A percentile compares a stretch with the other conserved stretches of the same genome.
These are phyloP conservation scores for Aspergillus nidulans DNA, from an alignment of 495 filamentous ascomycete species.

Conservation along the genomic window DNA sequence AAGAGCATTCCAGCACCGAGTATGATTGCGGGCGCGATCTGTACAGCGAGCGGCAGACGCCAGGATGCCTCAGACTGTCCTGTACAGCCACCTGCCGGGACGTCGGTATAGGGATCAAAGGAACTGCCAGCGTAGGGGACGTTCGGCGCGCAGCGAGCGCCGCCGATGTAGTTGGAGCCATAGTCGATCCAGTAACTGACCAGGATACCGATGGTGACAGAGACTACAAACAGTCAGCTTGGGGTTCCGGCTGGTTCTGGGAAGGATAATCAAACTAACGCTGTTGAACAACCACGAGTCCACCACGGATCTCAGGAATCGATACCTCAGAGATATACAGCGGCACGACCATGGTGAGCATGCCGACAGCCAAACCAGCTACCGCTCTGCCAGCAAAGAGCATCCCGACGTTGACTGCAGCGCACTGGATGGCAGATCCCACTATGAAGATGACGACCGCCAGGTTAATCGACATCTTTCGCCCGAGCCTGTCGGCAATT, in stretches of 20 bases:
- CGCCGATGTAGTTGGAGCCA: constrained; percentile 40
- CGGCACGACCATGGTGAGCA: constrained; percentile 41
- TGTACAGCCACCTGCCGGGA: constrained; percentile 19
- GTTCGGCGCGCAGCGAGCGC: constrained; percentile 16
- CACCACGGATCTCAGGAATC: constrained; percentile 60
- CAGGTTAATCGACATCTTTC: constrained; percentile 71
- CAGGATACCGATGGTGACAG: constrained; percentile 80
- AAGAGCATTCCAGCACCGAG: constrained; percentile 70
- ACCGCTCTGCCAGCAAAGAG: constrained; percentile 70
- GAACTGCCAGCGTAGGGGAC: constrained; percentile 67
- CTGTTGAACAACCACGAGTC: constrained; percentile 74
- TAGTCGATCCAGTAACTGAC: constrained; percentile 83
- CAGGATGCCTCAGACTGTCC: constrained; percentile 65
- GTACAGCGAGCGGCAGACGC: constrained; percentile 62
- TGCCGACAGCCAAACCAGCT: constrained; percentile 47
- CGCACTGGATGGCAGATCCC: constrained; percentile 14
- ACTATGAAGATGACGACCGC: constrained; percentile 60
- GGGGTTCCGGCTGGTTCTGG: too few relatives aligned
- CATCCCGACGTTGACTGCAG: constrained; percentile 53
- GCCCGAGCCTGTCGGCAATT: constrained; percentile 66
- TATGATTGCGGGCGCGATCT: constrained; percentile 55
- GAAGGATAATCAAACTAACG: neutral
- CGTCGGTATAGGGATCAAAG: constrained; percentile 43
- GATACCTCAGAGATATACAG: constrained; percentile 42
- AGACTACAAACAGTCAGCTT: constrained; percentile 32